Evolutionary conservation across 441 rosid genomes (phyloP).

Genomic region (Erysimum pusillum): DNA sequence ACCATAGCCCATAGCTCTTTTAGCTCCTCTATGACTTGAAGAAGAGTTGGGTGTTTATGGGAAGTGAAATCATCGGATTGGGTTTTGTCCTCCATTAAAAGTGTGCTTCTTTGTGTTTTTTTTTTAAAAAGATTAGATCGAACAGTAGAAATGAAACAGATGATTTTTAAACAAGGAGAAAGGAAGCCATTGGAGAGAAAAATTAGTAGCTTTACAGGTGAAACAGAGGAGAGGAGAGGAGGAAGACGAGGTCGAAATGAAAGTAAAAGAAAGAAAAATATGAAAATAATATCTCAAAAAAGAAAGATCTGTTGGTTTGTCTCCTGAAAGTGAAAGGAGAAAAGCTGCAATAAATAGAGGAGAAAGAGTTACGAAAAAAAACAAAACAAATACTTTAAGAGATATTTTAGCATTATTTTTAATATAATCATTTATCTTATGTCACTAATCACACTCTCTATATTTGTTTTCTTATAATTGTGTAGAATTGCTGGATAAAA

Average conservation of each 20-base stretch:
- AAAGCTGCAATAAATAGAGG: slow-evolving; percentile 47
- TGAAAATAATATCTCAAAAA: slow-evolving; percentile 5
- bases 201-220: slow-evolving; percentile 9
- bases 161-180: slow-evolving; percentile 17
- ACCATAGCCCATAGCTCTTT: slow-evolving; percentile 92
- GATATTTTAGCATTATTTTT: too few relatives aligned
- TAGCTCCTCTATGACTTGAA: slow-evolving; percentile 78
- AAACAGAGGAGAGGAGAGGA: slow-evolving; percentile 28
- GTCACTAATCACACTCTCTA: too few relatives aligned
- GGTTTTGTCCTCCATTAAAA: slow-evolving; percentile 63
- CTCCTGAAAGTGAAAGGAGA: slow-evolving; percentile 43
- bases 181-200: slow-evolving; percentile 30
- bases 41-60: slow-evolving; percentile 56
- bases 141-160: slow-evolving; percentile 2
- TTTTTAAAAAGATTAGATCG: not conserved
- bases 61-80: slow-evolving; percentile 52
- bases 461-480: too few relatives aligned
- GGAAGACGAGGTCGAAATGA: slow-evolving; percentile 30
- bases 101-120: too few relatives aligned
- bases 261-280: not conserved
- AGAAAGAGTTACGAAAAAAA: not conserved
- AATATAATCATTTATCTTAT: too few relatives aligned
- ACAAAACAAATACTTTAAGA: not conserved
- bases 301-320: slow-evolving; percentile 39
- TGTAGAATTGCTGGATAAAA: not conserved